phyloP scores from a whole-genome alignment of 768 basidiomycete species.

The Cystobasidium ongulense region DNA sequence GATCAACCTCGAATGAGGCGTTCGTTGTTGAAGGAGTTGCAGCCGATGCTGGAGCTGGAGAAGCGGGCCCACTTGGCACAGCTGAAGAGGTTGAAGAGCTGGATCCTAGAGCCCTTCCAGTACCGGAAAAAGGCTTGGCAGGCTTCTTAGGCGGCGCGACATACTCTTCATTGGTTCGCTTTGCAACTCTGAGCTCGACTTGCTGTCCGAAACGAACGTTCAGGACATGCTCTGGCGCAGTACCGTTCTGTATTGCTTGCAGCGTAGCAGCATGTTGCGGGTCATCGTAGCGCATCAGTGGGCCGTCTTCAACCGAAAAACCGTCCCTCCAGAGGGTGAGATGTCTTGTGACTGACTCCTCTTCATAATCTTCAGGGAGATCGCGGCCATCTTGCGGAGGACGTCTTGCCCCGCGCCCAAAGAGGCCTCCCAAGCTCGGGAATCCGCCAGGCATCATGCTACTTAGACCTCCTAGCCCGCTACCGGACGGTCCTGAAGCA shows the following conservation, averaged over 20 bases:
- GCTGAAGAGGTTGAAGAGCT: constrained; percentile 52
- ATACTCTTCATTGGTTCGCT: constrained; percentile 65
- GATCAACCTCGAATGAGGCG: constrained; percentile 71
- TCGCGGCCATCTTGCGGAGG: constrained; percentile 39
- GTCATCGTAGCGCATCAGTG: constrained; percentile 72
- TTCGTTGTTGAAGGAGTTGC: constrained; percentile 40
- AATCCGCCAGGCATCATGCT: constrained; percentile 31
- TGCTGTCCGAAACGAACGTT: constrained; percentile 67
- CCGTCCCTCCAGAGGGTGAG: constrained; percentile 91
- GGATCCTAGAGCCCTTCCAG: constrained; percentile 73
- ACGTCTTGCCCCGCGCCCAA: constrained; percentile 15
- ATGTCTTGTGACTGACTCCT: constrained; percentile 59
- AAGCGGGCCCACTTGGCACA: constrained; percentile 34
- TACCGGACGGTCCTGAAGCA: neutral
- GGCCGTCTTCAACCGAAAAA: constrained; percentile 82
- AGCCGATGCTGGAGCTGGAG: constrained; percentile 40
- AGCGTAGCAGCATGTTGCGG: constrained; percentile 63
- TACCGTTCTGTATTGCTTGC: constrained; percentile 67
- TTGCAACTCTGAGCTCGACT: constrained; percentile 70
- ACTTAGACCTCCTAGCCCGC: constrained; percentile 32
- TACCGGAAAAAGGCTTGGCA: constrained; percentile 56
- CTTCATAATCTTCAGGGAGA: constrained; percentile 46
- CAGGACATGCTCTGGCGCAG: constrained; percentile 68
- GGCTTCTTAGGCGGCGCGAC: constrained; percentile 53
- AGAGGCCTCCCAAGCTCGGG: constrained; percentile 13